Evolutionary conservation across 371 early-diverging fungal genomes (phyloP), one percentile per base, ranked within the genome.

Genomic region (Mucor irregularis): DNA sequence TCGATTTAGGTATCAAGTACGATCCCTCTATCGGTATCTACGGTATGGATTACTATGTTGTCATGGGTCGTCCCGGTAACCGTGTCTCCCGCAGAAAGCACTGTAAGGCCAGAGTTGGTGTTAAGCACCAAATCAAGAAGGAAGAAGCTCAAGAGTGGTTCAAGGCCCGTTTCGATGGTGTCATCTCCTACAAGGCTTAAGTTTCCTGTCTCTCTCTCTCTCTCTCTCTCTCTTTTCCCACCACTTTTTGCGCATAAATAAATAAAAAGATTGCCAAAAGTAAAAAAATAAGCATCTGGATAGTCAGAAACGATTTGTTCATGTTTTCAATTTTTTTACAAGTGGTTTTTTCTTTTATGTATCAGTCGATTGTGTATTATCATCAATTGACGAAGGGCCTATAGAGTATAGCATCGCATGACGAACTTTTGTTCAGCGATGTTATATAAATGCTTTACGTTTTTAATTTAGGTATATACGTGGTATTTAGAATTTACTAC

Each of bases 1-100:
- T 99, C 64, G 99, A 99, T 84, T 87, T 99, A 74, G 99, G 99
- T 69, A 98, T 99, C 87, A 99, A 99, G 91, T 99, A 99, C 87
- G 99, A 99, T 83, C 99, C 99, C 42, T 85, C 88, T 80, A 98
- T 99, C 73, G 97, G 98, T 87, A 95, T 95, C 69, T 96, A 95
- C 82, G 96, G 95, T 71, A 92, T 98, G 95, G 96, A 97, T 81
- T 97, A 96, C 82, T 94, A 90, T 85, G 93, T 98, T 69, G 95
- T 97, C 79, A 91, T 99, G 89, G 92, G 94, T 62, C 95, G 98
- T 74, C 96, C 97, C 53, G 99, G 99, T 68, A 82, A 80, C 88
- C 92, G 99, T 69, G 95, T 99, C 63, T 78, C 96, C 64, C 92
- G 96, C 69, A 93, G 99, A 79, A 98, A 94, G 91, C 92, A 90